Evolutionary conservation across 441 rosid species (phyloP).

Genomic region (Populus trichocarpa): DNA sequence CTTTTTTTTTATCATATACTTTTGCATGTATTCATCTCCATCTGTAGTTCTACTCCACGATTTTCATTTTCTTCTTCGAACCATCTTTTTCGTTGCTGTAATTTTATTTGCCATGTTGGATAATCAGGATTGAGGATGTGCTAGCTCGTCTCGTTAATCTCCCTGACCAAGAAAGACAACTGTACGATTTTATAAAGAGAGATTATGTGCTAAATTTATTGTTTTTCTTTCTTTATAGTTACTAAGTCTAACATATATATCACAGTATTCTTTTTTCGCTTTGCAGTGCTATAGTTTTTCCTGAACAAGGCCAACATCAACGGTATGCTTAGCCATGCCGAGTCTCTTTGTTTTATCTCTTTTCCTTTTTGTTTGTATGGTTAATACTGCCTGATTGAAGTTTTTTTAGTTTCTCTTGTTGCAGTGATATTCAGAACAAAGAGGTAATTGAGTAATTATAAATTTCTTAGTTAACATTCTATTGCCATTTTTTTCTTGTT

Average conservation of each 20-base stretch:
- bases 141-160: slow-evolving; percentile 56
- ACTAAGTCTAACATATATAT: background rate
- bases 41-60: background rate
- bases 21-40: background rate
- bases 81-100: background rate
- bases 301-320: slow-evolving; percentile 29
- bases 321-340: slow-evolving; percentile 19
- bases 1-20: too few species aligned
- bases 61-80: background rate
- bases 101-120: background rate
- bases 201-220: background rate
- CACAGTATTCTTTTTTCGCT: background rate
- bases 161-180: slow-evolving; percentile 63
- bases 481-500: background rate
- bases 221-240: background rate
- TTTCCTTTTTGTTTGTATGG: background rate
- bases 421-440: slow-evolving; percentile 29
- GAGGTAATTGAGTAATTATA: slow-evolving; percentile 9
- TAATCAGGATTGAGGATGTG: slow-evolving; percentile 67
- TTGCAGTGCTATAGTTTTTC: slow-evolving; percentile 33
- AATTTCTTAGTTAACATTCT: background rate
- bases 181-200: slow-evolving; percentile 24
- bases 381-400: background rate
- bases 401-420: background rate
- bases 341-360: background rate